A percentile compares a stretch with the other conserved stretches of the same genome.
These are phyloP conservation scores for Besnoitia besnoiti DNA, from an alignment of 169 alveolate genomes.

Conservation along the genomic window DNA sequence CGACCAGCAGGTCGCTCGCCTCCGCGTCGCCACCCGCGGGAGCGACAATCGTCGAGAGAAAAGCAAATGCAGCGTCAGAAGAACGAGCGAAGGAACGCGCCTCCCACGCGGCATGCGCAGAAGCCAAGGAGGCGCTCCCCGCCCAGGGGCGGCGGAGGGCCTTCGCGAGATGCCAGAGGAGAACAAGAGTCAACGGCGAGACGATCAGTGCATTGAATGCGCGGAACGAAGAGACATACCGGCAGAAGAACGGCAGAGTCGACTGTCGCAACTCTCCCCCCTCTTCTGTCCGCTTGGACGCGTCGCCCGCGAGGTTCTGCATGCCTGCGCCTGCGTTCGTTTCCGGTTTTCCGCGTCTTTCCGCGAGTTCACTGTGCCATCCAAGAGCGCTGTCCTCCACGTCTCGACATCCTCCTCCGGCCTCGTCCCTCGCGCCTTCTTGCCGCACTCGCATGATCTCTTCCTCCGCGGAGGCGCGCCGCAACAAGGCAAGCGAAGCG, in stretches of 20 bases:
- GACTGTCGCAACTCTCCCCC: not conserved
- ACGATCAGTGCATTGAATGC: not conserved
- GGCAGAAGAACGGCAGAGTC: not conserved
- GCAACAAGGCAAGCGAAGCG: not conserved
- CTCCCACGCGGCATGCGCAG: not conserved
- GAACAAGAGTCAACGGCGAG: not conserved
- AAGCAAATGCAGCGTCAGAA: not conserved
- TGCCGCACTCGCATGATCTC: not conserved
- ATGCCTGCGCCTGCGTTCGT: not conserved
- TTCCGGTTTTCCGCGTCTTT: not conserved
- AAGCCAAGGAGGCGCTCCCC: too few relatives aligned
- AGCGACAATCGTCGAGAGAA: not conserved
- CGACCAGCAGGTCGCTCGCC: not conserved
- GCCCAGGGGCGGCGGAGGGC: not conserved
- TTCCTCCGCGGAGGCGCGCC: not conserved
- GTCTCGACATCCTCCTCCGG: too few relatives aligned
- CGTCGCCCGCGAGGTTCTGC: not conserved
- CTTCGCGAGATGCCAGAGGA: not conserved
- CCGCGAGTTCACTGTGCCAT: not conserved
- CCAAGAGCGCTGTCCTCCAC: too few relatives aligned
- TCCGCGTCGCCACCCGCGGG: not conserved
- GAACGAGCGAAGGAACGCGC: not conserved
- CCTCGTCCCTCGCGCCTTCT: constrained; percentile 6
- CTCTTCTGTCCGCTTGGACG: not conserved
- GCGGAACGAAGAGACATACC: not conserved